Evolutionary conservation across 257 asterid species (phyloP).

Genomic region (Solanum paucissectum): DNA sequence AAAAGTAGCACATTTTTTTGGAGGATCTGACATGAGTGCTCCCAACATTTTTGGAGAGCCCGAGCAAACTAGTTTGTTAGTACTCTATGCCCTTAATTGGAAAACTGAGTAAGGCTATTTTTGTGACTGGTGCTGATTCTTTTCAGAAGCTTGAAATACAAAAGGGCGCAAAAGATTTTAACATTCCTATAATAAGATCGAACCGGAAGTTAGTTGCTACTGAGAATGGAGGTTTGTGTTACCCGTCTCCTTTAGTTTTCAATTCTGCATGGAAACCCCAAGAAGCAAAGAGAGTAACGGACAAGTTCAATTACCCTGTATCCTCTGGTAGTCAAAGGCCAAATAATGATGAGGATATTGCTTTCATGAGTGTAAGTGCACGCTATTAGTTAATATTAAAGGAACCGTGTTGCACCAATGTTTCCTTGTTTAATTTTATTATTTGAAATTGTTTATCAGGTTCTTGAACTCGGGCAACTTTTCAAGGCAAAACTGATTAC

Average conservation of each 20-base stretch:
- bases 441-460: conserved; percentile 23
- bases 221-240: conserved; percentile 57
- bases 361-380: conserved; percentile 74
- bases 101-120: neutral
- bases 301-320: conserved; percentile 40
- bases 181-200: conserved; percentile 47
- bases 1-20: neutral
- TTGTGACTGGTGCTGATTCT: neutral
- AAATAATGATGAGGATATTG: conserved; percentile 57
- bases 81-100: neutral
- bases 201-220: conserved; percentile 62
- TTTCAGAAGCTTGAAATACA: conserved; percentile 62
- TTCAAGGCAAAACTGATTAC: conserved; percentile 59
- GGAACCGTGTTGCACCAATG: neutral
- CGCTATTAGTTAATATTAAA: neutral
- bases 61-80: neutral
- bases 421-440: neutral
- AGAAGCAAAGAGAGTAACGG: conserved; percentile 6
- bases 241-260: conserved; percentile 62
- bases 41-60: neutral
- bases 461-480: conserved; percentile 78
- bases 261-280: conserved; percentile 39
- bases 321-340: conserved; percentile 47
- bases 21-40: neutral
- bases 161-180: conserved; percentile 55